A percentile compares a stretch with the other conserved stretches of the same genome.
These are phyloP conservation scores for Phytomonas sp. DNA, from an alignment of 208 protist species.

Conservation along the genomic window DNA sequence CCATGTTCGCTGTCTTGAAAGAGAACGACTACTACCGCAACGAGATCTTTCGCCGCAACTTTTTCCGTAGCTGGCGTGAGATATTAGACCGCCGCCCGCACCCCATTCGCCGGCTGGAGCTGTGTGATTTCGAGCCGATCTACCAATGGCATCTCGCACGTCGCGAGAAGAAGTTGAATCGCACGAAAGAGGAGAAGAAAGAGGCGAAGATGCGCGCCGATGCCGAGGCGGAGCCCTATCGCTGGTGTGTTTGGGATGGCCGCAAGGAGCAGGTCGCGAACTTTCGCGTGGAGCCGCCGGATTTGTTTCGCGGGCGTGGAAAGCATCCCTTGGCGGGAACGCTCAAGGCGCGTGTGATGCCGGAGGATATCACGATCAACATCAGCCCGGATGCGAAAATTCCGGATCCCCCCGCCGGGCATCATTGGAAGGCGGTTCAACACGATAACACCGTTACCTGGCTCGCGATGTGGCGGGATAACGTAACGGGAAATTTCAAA, in stretches of 20 bases:
- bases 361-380: constrained; percentile 98
- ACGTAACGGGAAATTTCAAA: constrained; percentile 89
- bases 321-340: constrained; percentile 95
- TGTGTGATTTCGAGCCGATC: constrained; percentile 96
- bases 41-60: constrained; percentile 95
- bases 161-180: constrained; percentile 82
- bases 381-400: constrained; percentile 84
- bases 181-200: constrained; percentile 94
- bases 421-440: constrained; percentile 91
- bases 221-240: constrained; percentile 81
- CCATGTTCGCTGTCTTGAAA: constrained; percentile 94
- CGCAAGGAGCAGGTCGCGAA: constrained; percentile 94
- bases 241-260: constrained; percentile 92
- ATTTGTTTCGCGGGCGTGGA: constrained; percentile 97
- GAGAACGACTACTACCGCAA: constrained; percentile 95
- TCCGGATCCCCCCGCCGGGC: constrained; percentile 88
- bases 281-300: constrained; percentile 97
- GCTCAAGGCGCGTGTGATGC: constrained; percentile 92
- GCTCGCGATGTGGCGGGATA: constrained; percentile 97
- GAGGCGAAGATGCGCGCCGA: constrained; percentile 72
- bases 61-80: constrained; percentile 92
- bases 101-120: constrained; percentile 90
- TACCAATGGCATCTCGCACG: constrained; percentile 85
- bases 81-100: constrained; percentile 86
- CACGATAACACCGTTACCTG: constrained; percentile 94